Evolutionary conservation across 2,329 filamentous ascomycete genomes (phyloP).

Genomic region (Aspergillus alliaceus): DNA sequence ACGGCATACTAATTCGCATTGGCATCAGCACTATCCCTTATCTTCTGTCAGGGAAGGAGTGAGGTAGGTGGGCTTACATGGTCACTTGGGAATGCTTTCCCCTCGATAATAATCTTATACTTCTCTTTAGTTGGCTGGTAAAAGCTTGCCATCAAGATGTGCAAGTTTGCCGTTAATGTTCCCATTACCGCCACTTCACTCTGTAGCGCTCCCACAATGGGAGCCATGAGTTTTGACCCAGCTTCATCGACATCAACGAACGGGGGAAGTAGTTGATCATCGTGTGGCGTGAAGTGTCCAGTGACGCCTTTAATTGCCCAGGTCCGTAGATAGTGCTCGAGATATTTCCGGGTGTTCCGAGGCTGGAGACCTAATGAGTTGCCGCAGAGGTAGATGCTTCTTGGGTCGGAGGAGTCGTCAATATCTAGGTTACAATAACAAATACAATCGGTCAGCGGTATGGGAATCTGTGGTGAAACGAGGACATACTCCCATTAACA

Average conservation of each 20-base stretch:
- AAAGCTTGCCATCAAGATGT: constrained; percentile 81
- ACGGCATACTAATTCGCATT: constrained; percentile 65
- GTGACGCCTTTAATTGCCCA: constrained; percentile 84
- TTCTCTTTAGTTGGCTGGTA: constrained; percentile 66
- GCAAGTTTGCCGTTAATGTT: constrained; percentile 77
- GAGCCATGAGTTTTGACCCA: constrained; percentile 67
- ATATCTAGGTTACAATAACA: neutral
- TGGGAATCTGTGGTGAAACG: neutral
- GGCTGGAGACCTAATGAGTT: constrained; percentile 89
- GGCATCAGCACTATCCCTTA: constrained; percentile 10
- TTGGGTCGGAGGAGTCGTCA: constrained; percentile 41
- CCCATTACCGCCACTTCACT: constrained; percentile 86
- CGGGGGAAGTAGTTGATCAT: constrained; percentile 65
- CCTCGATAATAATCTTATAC: constrained; percentile 85
- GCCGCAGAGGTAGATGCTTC: constrained; percentile 78
- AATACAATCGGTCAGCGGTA: constrained; percentile 4
- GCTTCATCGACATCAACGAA: constrained; percentile 81
- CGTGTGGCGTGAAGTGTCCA: constrained; percentile 73
- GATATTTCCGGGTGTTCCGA: constrained; percentile 61
- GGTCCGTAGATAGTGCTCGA: constrained; percentile 73
- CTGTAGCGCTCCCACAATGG: constrained; percentile 70
- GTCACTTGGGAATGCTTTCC: constrained; percentile 86
- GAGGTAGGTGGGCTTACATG: constrained; percentile 54
- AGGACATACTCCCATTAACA: constrained; percentile 24
- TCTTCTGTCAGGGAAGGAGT: neutral